phyloP scores from a whole-genome alignment of 2,329 filamentous ascomycete genomes.

The Nectriaceae sp. region DNA sequence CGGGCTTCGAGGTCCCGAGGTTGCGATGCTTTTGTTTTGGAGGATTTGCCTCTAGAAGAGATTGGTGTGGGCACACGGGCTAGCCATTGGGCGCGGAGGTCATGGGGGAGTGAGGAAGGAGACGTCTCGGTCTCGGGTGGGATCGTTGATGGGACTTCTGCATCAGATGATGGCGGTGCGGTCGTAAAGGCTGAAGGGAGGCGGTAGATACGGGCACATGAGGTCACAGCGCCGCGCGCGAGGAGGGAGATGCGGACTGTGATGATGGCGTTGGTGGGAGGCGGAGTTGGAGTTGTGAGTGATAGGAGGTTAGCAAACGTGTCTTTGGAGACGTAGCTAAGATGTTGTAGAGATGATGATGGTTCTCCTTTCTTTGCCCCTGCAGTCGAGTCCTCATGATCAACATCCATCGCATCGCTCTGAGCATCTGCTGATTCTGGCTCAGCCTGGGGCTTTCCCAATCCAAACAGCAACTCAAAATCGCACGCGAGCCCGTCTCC shows the following conservation, averaged over 20 bases:
- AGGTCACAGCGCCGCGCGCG: slow-evolving; percentile 67
- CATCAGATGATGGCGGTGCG: slow-evolving; percentile 31
- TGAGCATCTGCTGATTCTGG: slow-evolving; percentile 21
- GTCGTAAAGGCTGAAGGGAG: slow-evolving; percentile 52
- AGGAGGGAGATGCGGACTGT: slow-evolving; percentile 69
- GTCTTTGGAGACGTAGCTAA: slow-evolving; percentile 27
- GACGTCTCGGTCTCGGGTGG: slow-evolving; percentile 26
- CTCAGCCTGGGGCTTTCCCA: slow-evolving; percentile 15
- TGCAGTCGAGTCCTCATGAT: slow-evolving; percentile 15
- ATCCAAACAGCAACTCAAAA: slow-evolving; percentile 68
- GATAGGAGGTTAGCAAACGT: slow-evolving; percentile 34
- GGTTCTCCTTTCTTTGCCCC: slow-evolving; percentile 2
- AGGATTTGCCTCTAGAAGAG: slow-evolving; percentile 8
- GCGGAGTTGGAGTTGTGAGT: slow-evolving; percentile 15
- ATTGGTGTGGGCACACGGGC: slow-evolving; percentile 44
- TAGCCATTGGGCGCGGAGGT: slow-evolving; percentile 73
- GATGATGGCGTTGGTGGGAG: slow-evolving; percentile 46
- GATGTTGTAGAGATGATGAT: slow-evolving; percentile 11
- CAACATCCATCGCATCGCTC: slow-evolving; percentile 36
- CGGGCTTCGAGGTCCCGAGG: slow-evolving; percentile 37
- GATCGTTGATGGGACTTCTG: slow-evolving; percentile 50
- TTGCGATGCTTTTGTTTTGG: slow-evolving; percentile 11
- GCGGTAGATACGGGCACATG: slow-evolving; percentile 83
- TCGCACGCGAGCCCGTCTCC: slow-evolving; percentile 83
- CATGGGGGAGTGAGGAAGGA: slow-evolving; percentile 37